Base-by-base conservation (phyloP, 1,139 yeast genomes). In the Geotrichum reessii region DNA sequence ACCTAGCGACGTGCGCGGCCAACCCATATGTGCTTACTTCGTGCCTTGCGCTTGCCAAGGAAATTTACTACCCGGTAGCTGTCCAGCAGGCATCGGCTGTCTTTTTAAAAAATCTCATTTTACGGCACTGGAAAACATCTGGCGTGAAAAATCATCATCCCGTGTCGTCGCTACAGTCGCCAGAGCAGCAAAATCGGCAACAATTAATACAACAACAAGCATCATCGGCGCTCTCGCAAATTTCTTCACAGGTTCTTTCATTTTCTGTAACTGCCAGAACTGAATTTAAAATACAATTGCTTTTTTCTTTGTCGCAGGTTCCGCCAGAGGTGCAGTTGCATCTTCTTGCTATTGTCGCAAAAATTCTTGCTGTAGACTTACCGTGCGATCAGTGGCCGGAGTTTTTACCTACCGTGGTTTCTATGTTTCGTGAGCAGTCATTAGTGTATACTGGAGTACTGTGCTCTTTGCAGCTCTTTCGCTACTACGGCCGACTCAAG, bases 41-140 rank as follows among this genome's bases (percentile, higher is more conserved):
- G 1, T 88, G 97, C 71, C 75, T 93, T 53, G 92, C 88, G 67
- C 84, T 93, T 57, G 79, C 89, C 46, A 69, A 79, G n/a, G 78
- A 80, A 47, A 74, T 73, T 12, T 79, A 78, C 11, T 83, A 83
- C 3, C 77, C 82, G 19, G 76, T 79, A 0, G 80, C 79, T 37
- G 80, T 88, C 52, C 83, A 85, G 65, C 80, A 84, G 56, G 92
- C 96, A 9, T 88, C 96, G 17, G 95, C 96, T 0, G 86, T 93
- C 25, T 92, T 85, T 71, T 83, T 93, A 73, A 93, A 93, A 71
- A 93, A 93, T 71, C 78, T 84, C 61, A 78, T 91, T 27, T 74
- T 79, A 14, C 80, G 81, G 59, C 78, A 80, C 62, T 93, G 98
- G 98, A 44, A 50, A 5, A 21, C 8, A 5, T 37, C 44, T 9